Base-by-base conservation (phyloP, 2,329 filamentous ascomycete genomes). In the Mycosphaerella sp. region DNA sequence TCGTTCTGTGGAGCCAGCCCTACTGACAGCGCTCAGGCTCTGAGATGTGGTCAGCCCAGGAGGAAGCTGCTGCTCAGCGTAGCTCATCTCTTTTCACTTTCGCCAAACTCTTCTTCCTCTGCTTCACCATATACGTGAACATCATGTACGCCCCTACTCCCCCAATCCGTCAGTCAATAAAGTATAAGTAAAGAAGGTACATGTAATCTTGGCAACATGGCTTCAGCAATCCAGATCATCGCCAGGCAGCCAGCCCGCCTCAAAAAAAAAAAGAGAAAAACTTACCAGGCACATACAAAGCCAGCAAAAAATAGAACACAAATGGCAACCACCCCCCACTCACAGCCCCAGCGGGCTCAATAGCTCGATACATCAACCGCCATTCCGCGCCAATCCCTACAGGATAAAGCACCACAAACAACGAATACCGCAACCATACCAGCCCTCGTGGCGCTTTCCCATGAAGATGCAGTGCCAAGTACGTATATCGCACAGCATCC, bases 41-140 rank as follows among this genome's bases (percentile, higher is more conserved):
- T n/a, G n/a, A n/a, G 30, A n/a, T 32, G 8, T 32, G 30, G 9
- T 32, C 9, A n/a, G 30, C 1, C 30, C 30, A 32, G 30, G 9
- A 10, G 6, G 21, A 3, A 5, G 9, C 9, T 10, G 4, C 30
- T 5, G 4, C 13, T 32, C 30, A 30, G 32, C 30, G 28, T 4
- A 14, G 14, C 16, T 25, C 21, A 14, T 32, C n/a, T 35, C 16
- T 37, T 34, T 17, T 10, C 18, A 10, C n/a, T 17, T 49, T 48
- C 13, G 43, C 10, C 10, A 48, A 30, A 16, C 21, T 35, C 44
- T 52, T 52, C 7, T 32, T 40, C 17, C 50, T 52, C 40, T 52
- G 50, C 18, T 48, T 48, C 18, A 52, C 35, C 50, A 52, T 52
- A 16, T 52, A 52, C 8, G 39, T 52, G 32, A 52, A 52, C 50